Evolutionary conservation across 768 basidiomycete genomes (phyloP).

Genomic region (Leccinum subtestaceum): DNA sequence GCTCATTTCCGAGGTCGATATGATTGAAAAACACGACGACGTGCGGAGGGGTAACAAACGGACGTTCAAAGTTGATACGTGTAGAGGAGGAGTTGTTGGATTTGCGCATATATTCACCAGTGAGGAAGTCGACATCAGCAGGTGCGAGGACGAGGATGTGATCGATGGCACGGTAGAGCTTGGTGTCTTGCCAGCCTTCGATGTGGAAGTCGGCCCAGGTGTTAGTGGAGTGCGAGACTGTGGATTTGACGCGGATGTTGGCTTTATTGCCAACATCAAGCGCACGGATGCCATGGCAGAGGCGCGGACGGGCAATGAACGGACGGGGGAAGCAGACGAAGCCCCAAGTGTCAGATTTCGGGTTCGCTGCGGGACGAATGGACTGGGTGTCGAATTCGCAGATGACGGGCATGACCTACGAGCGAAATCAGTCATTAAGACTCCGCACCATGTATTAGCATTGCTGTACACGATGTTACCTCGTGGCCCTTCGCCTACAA

Average conservation of each 20-base stretch:
- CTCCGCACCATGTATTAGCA: too few relatives aligned
- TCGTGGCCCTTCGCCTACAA: too few relatives aligned
- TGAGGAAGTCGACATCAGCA: constrained; percentile 14
- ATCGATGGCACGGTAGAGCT: not conserved
- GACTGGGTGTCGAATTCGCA: constrained; percentile 11
- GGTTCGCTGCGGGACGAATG: not conserved
- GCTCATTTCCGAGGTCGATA: constrained; percentile 8
- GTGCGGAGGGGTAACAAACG: constrained; percentile 15
- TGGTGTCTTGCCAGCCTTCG: not conserved
- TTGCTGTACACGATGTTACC: too few relatives aligned
- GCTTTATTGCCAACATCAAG: constrained; percentile 7
- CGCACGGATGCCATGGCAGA: constrained; percentile 13
- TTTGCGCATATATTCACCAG: constrained; percentile 8
- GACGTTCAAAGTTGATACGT: constrained; percentile 12
- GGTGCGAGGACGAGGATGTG: constrained; percentile 8
- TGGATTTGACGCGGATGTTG: constrained; percentile 14
- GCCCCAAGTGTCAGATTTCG: constrained; percentile 7
- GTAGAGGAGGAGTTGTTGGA: not conserved
- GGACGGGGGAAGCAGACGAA: constrained; percentile 12
- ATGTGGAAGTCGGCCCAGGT: constrained; percentile 10
- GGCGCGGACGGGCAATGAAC: constrained; percentile 16
- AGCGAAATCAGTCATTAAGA: not conserved
- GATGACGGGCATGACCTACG: constrained; percentile 12
- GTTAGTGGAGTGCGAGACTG: constrained; percentile 1
- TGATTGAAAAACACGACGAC: constrained; percentile 15